Evolutionary conservation across 2,329 filamentous ascomycete genomes (phyloP).

Genomic region (Diatrype stigma): DNA sequence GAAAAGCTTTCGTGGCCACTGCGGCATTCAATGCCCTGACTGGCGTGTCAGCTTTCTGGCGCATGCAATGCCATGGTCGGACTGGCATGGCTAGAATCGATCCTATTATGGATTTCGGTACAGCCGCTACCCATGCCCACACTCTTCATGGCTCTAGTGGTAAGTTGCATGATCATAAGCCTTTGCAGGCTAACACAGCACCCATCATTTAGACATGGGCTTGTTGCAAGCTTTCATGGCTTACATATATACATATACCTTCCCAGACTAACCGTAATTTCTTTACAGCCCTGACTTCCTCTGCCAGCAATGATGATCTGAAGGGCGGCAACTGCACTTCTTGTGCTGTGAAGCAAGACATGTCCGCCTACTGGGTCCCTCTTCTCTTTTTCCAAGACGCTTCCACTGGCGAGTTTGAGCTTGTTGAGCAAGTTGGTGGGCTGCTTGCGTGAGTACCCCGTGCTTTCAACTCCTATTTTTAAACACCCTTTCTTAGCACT

Average conservation of each 20-base stretch:
- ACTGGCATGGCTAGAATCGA: constrained; percentile 71
- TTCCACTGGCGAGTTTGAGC: constrained; percentile 58
- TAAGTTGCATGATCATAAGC: constrained; percentile 45
- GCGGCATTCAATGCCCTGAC: constrained; percentile 29
- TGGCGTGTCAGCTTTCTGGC: constrained; percentile 71
- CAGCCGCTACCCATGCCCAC: constrained; percentile 64
- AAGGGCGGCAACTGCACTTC: constrained; percentile 67
- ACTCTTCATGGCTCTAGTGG: constrained; percentile 71
- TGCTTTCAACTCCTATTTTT: neutral
- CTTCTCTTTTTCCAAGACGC: constrained; percentile 70
- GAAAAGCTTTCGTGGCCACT: constrained; percentile 20
- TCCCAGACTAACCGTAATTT: neutral
- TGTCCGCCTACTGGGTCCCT: constrained; percentile 86
- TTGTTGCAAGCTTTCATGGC: no score
- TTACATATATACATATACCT: no score
- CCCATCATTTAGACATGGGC: no score
- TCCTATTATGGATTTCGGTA: constrained; percentile 64
- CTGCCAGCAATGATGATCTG: constrained; percentile 55
- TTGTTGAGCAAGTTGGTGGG: constrained; percentile 72
- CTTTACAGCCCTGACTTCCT: constrained; percentile 57
- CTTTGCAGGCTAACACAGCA: no score
- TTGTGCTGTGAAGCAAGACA: constrained; percentile 74
- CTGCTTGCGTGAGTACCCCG: constrained; percentile 68
- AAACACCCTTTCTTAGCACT: no score
- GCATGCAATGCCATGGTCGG: constrained; percentile 75